phyloP scores from a whole-genome alignment of 768 basidiomycete species.

The Leccinum truebloodii region DNA sequence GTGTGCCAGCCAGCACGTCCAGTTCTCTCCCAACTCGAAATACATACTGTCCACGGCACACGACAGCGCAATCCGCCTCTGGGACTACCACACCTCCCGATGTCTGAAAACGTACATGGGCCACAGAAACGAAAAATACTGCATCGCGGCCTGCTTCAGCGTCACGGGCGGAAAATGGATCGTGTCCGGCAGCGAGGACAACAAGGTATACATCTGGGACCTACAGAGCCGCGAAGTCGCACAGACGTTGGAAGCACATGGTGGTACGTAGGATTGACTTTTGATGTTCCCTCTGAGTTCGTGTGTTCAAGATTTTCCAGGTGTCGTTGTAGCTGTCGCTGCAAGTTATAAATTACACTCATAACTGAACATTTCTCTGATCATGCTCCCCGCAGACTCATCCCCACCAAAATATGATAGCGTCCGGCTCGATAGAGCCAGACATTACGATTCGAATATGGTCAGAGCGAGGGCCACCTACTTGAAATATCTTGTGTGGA shows the following conservation, averaged over 20 bases:
- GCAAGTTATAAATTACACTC: slow-evolving; percentile 47
- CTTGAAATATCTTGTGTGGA: neutral
- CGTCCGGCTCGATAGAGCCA: slow-evolving; percentile 82
- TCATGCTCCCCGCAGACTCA: slow-evolving; percentile 57
- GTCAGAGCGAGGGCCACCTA: slow-evolving; percentile 49
- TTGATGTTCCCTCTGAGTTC: neutral
- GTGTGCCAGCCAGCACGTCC: slow-evolving; percentile 72
- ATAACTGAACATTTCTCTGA: neutral
- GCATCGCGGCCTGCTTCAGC: slow-evolving; percentile 81
- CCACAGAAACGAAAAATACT: slow-evolving; percentile 81
- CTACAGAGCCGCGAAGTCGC: slow-evolving; percentile 84
- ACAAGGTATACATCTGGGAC: slow-evolving; percentile 90
- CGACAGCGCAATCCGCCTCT: slow-evolving; percentile 89
- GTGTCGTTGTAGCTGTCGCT: slow-evolving; percentile 79
- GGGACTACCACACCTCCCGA: slow-evolving; percentile 92
- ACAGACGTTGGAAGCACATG: slow-evolving; percentile 76
- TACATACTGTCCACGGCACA: slow-evolving; percentile 94
- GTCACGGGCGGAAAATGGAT: slow-evolving; percentile 90
- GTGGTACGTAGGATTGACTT: slow-evolving; percentile 42
- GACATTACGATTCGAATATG: slow-evolving; percentile 85
- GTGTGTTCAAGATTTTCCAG: slow-evolving; percentile 12
- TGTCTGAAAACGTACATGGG: slow-evolving; percentile 90
- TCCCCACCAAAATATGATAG: slow-evolving; percentile 84
- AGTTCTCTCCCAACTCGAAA: slow-evolving; percentile 95
- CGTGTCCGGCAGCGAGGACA: slow-evolving; percentile 88